Conservation (phyloP, 2,329 filamentous ascomycete species). For the Pseudohalonectria lignicola region DNA sequence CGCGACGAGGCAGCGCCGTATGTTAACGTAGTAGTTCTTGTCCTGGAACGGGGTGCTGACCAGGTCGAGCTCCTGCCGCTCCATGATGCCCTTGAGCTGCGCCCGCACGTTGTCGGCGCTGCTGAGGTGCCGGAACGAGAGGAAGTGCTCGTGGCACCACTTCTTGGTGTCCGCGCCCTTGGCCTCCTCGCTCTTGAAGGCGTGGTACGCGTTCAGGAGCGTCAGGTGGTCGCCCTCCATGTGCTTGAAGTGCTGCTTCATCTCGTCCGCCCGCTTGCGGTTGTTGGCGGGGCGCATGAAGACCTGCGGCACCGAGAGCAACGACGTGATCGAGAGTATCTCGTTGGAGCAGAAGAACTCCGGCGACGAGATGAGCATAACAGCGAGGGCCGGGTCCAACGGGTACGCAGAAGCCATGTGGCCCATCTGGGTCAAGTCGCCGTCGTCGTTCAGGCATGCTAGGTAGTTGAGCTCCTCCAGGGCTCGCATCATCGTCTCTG, state of each 20-base stretch:
- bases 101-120: constrained; percentile 89
- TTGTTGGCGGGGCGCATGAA: constrained; percentile 80
- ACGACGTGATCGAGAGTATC: constrained; percentile 85
- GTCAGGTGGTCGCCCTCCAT: constrained; percentile 92
- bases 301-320: constrained; percentile 89
- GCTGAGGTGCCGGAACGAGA: constrained; percentile 77
- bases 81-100: constrained; percentile 95
- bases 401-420: constrained; percentile 89
- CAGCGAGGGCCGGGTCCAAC: constrained; percentile 83
- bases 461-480: constrained; percentile 97
- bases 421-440: constrained; percentile 79
- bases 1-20: constrained; percentile 78
- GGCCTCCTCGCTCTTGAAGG: constrained; percentile 71
- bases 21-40: constrained; percentile 98
- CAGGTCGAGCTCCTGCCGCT: constrained; percentile 76
- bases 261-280: constrained; percentile 88
- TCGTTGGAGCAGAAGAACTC: constrained; percentile 99
- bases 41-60: constrained; percentile 84
- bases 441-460: constrained; percentile 91
- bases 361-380: constrained; percentile 95
- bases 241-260: constrained; percentile 91
- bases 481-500: constrained; percentile 96
- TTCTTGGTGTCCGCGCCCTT: constrained; percentile 61
- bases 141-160: constrained; percentile 96
- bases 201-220: constrained; percentile 94